A percentile compares a stretch with the other conserved stretches of the same genome.
phyloP scores from a whole-genome alignment of 768 basidiomycete genomes.

The Chalciporus piperatus region DNA sequence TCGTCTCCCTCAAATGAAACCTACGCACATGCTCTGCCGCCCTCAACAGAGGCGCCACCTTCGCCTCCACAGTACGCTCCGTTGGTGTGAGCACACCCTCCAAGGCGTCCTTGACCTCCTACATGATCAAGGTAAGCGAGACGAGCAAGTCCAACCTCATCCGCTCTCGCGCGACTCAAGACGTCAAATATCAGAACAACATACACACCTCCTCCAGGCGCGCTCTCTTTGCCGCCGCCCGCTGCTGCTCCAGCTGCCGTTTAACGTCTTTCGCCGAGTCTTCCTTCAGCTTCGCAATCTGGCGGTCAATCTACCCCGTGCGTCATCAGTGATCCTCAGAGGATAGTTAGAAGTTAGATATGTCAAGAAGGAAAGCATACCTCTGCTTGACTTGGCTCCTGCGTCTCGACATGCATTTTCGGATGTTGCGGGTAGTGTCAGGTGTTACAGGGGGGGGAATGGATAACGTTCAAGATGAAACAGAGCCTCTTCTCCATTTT shows the following conservation, averaged over 20 bases:
- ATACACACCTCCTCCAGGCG: slow-evolving; percentile 11
- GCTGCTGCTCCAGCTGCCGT: slow-evolving; percentile 19
- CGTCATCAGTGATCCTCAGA: not conserved
- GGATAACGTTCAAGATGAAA: no score
- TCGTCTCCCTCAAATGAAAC: not conserved
- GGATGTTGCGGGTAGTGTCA: not conserved
- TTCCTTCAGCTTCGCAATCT: slow-evolving; percentile 19
- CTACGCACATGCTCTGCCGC: slow-evolving; percentile 9
- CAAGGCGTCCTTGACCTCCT: slow-evolving; percentile 2
- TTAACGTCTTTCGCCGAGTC: slow-evolving; percentile 24
- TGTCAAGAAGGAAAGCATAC: slow-evolving; percentile 1
- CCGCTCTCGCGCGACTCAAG: no score
- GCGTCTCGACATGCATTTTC: not conserved
- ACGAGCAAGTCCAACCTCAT: not conserved
- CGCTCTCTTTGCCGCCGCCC: not conserved
- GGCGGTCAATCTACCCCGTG: slow-evolving; percentile 16
- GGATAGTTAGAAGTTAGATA: not conserved
- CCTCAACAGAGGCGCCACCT: slow-evolving; percentile 1
- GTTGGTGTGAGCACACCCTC: not conserved
- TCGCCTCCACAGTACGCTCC: not conserved
- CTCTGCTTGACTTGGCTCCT: slow-evolving; percentile 11
- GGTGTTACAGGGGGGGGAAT: not conserved
- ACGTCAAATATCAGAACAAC: not conserved
- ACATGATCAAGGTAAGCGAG: not conserved
- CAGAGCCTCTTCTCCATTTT: no score